These are phyloP conservation scores for Colletotrichum costaricense DNA, from an alignment of 2,329 filamentous ascomycete genomes.

Conservation along the genomic window DNA sequence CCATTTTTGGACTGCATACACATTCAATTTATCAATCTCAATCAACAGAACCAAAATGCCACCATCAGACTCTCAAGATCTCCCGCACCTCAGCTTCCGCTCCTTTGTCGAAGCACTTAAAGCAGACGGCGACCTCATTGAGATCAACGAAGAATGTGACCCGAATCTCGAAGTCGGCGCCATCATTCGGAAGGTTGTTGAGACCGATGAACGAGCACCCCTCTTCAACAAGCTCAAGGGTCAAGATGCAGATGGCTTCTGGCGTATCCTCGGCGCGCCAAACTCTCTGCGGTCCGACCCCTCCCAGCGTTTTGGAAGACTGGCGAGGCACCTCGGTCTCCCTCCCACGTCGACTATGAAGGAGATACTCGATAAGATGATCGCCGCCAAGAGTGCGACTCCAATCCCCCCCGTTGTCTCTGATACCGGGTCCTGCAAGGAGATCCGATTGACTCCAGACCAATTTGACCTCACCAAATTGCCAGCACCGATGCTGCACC, in stretches of 20 bases:
- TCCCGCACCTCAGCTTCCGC: conserved; percentile 52
- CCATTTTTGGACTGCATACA: background rate
- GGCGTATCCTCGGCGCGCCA: conserved; percentile 58
- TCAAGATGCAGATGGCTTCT: conserved; percentile 53
- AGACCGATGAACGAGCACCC: conserved; percentile 58
- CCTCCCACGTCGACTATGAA: conserved; percentile 49
- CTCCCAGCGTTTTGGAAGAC: conserved; percentile 50
- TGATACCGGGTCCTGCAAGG: conserved; percentile 54
- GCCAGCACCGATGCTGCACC: conserved; percentile 55
- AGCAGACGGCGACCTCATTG: conserved; percentile 55
- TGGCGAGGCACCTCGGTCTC: conserved; percentile 55
- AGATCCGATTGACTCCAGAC: conserved; percentile 49
- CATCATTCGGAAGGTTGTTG: conserved; percentile 57
- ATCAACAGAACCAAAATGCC: background rate
- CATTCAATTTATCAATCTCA: background rate
- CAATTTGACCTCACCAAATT: conserved; percentile 56
- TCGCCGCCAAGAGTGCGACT: conserved; percentile 44
- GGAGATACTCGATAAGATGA: conserved; percentile 55
- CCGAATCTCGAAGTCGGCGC: conserved; percentile 58
- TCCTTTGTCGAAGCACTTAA: conserved; percentile 56
- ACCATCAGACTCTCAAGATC: background rate
- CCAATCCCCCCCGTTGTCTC: conserved; percentile 48
- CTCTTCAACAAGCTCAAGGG: conserved; percentile 65
- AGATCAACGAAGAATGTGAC: conserved; percentile 56
- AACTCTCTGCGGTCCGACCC: conserved; percentile 48